Conservation (phyloP, 805 yeast genomes). For the Tetrapisispora pingtungensis region DNA sequence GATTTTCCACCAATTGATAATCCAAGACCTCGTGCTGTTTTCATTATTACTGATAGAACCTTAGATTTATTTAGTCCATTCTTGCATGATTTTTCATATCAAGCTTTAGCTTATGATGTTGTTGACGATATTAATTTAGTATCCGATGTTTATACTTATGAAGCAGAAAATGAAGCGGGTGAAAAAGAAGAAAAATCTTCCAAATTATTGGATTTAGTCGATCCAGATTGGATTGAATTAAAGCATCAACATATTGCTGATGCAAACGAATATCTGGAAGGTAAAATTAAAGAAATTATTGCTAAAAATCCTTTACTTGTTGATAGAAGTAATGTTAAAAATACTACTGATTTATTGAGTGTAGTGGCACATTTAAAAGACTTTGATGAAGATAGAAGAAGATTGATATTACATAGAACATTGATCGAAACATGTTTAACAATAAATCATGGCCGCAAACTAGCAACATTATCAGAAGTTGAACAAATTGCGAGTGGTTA, state of each 20-base stretch:
- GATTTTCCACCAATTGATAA: constrained; percentile 51
- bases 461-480: constrained; percentile 68
- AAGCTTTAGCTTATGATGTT: constrained; percentile 83
- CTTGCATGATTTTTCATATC: constrained; percentile 82
- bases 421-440: constrained; percentile 57
- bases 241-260: constrained; percentile 70
- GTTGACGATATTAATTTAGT: constrained; percentile 35
- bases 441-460: constrained; percentile 43
- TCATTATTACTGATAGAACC: constrained; percentile 74
- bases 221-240: constrained; percentile 61
- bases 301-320: constrained; percentile 67
- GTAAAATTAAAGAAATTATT: constrained; percentile 53
- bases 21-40: constrained; percentile 54
- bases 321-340: constrained; percentile 52
- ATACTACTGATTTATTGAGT: constrained; percentile 61
- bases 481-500: constrained; percentile 76
- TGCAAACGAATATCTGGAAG: constrained; percentile 51
- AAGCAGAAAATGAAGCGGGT: constrained; percentile 45
- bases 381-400: constrained; percentile 57
- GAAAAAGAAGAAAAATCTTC: constrained; percentile 36
- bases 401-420: constrained; percentile 48
- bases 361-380: constrained; percentile 63
- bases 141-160: constrained; percentile 41
- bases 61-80: constrained; percentile 76
- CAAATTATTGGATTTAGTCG: constrained; percentile 43